Conservation (phyloP, 345 rosid genomes). For the Dovyalis caffra region DNA sequence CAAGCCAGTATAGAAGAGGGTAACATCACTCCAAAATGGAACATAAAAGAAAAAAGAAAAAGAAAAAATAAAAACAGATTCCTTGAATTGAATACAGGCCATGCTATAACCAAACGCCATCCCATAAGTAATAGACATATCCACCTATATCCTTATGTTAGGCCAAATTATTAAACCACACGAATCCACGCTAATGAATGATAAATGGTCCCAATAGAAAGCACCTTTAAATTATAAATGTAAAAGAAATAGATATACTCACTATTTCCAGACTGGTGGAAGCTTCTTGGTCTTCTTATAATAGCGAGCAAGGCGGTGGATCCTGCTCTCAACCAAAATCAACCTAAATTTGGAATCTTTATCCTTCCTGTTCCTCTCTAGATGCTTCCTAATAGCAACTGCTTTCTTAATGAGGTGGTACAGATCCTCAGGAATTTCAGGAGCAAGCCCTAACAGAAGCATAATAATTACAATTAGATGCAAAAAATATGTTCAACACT, state of each 20-base stretch:
- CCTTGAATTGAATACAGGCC: background rate
- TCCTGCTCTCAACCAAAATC: constrained; percentile 93
- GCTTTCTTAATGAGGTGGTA: constrained; percentile 91
- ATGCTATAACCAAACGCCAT: background rate
- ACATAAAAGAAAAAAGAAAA: background rate
- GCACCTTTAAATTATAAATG: background rate
- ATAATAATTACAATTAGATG: background rate
- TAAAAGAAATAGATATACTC: constrained; percentile 26
- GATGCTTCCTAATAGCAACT: constrained; percentile 84
- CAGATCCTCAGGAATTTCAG: constrained; percentile 88
- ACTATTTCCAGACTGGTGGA: constrained; percentile 90
- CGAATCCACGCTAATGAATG: background rate
- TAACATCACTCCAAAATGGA: background rate
- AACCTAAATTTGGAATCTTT: constrained; percentile 87
- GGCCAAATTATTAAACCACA: background rate
- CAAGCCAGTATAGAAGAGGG: background rate
- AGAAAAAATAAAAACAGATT: background rate
- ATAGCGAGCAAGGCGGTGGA: constrained; percentile 86
- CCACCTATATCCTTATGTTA: background rate
- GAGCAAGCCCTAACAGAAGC: constrained; percentile 56
- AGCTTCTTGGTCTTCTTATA: constrained; percentile 98
- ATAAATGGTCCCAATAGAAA: background rate
- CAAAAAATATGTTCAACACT: background rate
- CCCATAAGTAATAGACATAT: background rate
- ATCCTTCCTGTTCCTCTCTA: constrained; percentile 97